phyloP scores from a whole-genome alignment of 345 rosid genomes.

The Pugionium dolabratum region DNA sequence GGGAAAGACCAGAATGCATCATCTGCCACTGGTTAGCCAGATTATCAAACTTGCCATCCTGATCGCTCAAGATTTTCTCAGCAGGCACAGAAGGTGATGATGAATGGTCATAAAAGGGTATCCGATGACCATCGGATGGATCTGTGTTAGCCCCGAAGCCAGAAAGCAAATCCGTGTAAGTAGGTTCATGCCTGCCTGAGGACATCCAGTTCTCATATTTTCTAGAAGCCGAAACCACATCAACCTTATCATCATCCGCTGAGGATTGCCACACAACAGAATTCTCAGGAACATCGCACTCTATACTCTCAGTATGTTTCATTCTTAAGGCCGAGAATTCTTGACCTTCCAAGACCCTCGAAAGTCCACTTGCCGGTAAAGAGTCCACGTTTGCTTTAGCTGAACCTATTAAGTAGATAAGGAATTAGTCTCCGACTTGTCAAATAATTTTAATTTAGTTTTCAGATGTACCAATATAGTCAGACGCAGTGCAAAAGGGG shows the following conservation, averaged over 20 bases:
- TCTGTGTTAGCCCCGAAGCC: constrained; percentile 55
- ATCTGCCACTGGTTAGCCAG: constrained; percentile 52
- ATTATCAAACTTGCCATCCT: constrained; percentile 50
- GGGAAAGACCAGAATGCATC: constrained; percentile 53
- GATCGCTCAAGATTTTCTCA: constrained; percentile 46
- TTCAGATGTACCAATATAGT: not conserved
- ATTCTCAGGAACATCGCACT: constrained; percentile 57
- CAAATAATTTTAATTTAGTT: not conserved
- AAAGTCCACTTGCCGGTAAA: constrained; percentile 52
- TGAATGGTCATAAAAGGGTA: constrained; percentile 47
- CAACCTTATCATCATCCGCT: constrained; percentile 59
- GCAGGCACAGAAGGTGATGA: constrained; percentile 35
- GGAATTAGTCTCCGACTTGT: constrained; percentile 13
- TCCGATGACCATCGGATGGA: constrained; percentile 43
- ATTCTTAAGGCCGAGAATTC: constrained; percentile 71
- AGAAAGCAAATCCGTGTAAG: constrained; percentile 64
- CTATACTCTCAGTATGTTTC: constrained; percentile 51
- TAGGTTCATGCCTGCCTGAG: constrained; percentile 52
- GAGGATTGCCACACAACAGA: constrained; percentile 59
- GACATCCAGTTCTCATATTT: constrained; percentile 57
- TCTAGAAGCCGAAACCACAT: constrained; percentile 49
- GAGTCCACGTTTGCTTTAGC: constrained; percentile 56
- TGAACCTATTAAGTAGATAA: constrained; percentile 39
- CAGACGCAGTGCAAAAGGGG: constrained; percentile 16
- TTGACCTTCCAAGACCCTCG: constrained; percentile 86